Evolutionary conservation across 2,329 filamentous ascomycete genomes (phyloP).

Genomic region (Pseudocercospora pini-densiflorae): DNA sequence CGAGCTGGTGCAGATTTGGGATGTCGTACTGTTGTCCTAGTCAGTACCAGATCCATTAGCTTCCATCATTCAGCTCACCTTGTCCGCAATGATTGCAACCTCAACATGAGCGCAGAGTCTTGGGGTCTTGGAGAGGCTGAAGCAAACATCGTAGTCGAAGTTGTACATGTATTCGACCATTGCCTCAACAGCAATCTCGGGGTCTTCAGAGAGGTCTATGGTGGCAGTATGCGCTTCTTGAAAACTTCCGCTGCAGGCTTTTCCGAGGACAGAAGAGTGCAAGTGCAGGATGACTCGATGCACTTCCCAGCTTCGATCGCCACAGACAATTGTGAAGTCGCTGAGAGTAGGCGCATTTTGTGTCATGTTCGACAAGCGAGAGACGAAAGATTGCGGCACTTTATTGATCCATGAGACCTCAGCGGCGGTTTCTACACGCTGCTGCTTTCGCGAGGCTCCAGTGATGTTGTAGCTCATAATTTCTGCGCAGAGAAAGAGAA

Average conservation of each 20-base stretch:
- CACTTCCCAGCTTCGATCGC: not conserved
- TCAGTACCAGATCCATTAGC: not conserved
- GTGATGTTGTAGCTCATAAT: too few species aligned
- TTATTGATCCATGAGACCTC: not conserved
- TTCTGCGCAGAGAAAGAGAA: too few species aligned
- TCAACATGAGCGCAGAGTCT: not conserved
- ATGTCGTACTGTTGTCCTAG: not conserved
- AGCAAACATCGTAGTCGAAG: not conserved
- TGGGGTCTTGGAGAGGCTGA: not conserved
- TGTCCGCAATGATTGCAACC: not conserved
- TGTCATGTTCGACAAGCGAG: not conserved
- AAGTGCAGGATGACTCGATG: not conserved
- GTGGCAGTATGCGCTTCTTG: not conserved
- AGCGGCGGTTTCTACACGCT: too few species aligned
- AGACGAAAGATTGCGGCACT: not conserved
- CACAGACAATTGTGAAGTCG: conserved; percentile 9
- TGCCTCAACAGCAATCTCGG: not conserved
- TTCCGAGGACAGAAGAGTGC: conserved; percentile 3
- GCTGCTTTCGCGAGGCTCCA: too few species aligned
- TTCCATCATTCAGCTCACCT: not conserved
- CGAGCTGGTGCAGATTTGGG: not conserved
- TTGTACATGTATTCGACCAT: conserved; percentile 7
- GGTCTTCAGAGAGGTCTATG: conserved; percentile 1
- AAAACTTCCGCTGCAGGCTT: conserved; percentile 6
- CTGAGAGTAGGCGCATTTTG: not conserved